These are phyloP conservation scores for Cytospora paraplurivora DNA, from an alignment of 2,329 filamentous ascomycete species.

Conservation along the genomic window DNA sequence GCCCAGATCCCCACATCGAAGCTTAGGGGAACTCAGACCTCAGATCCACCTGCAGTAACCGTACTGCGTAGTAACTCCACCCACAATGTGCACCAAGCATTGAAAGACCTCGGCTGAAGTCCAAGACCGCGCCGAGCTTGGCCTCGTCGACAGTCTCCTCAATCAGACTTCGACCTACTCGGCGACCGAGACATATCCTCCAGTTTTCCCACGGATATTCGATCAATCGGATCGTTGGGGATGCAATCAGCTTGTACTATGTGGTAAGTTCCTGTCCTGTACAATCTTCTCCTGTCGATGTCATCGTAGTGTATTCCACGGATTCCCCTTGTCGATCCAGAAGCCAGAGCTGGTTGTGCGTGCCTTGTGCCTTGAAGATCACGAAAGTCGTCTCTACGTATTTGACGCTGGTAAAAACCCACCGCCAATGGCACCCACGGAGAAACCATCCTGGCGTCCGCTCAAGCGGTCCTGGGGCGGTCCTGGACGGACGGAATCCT, in stretches of 20 bases:
- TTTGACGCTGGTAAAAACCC: slow-evolving; percentile 1
- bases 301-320: not conserved
- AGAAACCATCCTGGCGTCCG: slow-evolving; percentile 10
- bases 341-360: not conserved
- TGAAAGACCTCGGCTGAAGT: not conserved
- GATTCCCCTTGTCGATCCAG: not conserved
- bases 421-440: slow-evolving; percentile 16
- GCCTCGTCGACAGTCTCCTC: not conserved
- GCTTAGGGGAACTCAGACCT: slow-evolving; percentile 14
- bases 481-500: slow-evolving; percentile 17
- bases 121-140: not conserved
- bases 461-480: slow-evolving; percentile 7
- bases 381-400: not conserved
- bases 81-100: too few species aligned
- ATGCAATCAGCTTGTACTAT: not conserved
- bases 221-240: not conserved
- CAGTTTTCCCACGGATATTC: not conserved
- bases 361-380: not conserved
- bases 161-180: slow-evolving; percentile 13
- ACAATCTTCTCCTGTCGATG: not conserved
- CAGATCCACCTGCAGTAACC: slow-evolving; percentile 5
- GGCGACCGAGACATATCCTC: not conserved
- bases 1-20: not conserved
- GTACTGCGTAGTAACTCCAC: not conserved
- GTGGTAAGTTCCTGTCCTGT: not conserved